Conservation (phyloP, 73 alveolate species). For the Halteria grandinella region DNA sequence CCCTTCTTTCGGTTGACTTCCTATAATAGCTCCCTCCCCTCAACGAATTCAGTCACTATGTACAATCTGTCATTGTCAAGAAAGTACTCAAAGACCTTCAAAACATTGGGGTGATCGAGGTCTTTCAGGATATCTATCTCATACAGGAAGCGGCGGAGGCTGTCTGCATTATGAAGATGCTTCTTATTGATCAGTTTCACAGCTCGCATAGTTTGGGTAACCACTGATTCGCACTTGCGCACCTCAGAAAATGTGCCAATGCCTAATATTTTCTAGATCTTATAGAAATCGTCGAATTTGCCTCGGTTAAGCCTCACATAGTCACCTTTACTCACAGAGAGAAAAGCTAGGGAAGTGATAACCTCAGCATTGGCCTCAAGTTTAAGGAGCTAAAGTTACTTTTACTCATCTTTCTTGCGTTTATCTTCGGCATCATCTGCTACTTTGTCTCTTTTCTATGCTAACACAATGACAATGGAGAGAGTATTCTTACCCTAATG, state of each 20-base stretch:
- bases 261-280: conserved; percentile 69
- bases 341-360: too few relatives aligned
- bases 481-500: too few relatives aligned
- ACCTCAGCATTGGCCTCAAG: too few relatives aligned
- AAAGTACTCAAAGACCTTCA: conserved; percentile 65
- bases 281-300: conserved; percentile 53
- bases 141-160: conserved; percentile 52
- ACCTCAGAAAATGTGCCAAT: conserved; percentile 83
- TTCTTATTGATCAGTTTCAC: conserved; percentile 70
- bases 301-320: conserved; percentile 16
- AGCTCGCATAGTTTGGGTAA: conserved; percentile 77
- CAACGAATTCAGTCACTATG: conserved; percentile 65
- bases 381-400: too few relatives aligned
- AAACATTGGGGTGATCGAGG: conserved; percentile 71
- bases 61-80: conserved; percentile 51
- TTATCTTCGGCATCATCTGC: too few relatives aligned
- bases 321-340: conserved; percentile 12
- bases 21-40: conserved; percentile 89
- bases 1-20: conserved; percentile 61
- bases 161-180: conserved; percentile 28
- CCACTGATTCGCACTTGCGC: conserved; percentile 61
- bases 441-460: too few relatives aligned
- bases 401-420: too few relatives aligned
- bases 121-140: conserved; percentile 58
- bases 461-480: too few relatives aligned